Evolutionary conservation across 1,284 basidiomycete species (phyloP).

Genomic region (Moesziomyces globuligerus): DNA sequence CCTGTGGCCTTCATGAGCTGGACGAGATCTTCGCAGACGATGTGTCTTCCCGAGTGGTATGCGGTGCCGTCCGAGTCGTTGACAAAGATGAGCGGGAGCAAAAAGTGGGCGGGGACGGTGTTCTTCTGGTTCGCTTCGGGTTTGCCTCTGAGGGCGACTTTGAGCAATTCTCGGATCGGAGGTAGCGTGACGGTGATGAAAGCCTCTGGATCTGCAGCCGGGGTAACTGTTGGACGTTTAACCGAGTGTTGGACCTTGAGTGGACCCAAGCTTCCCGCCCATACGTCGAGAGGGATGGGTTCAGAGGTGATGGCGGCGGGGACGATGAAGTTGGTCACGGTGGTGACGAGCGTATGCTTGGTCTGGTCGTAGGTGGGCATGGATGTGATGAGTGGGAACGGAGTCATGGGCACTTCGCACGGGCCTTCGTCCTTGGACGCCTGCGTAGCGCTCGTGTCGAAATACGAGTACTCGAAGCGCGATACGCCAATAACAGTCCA

Average conservation of each 20-base stretch:
- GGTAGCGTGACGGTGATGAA: constrained; percentile 52
- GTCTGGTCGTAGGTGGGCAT: constrained; percentile 79
- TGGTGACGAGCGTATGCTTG: constrained; percentile 80
- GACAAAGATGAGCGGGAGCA: constrained; percentile 62
- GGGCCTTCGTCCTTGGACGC: constrained; percentile 77
- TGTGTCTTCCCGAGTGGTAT: constrained; percentile 57
- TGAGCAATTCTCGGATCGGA: constrained; percentile 38
- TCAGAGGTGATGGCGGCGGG: constrained; percentile 69
- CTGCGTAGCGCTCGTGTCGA: constrained; percentile 84
- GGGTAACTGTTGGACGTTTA: constrained; percentile 14
- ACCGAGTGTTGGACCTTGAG: constrained; percentile 47
- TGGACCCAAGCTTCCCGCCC: constrained; percentile 87
- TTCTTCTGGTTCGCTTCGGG: background rate
- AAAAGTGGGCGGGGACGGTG: constrained; percentile 23
- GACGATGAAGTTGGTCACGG: constrained; percentile 70
- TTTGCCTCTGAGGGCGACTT: constrained; percentile 13
- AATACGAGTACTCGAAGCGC: constrained; percentile 93
- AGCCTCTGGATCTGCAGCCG: constrained; percentile 30
- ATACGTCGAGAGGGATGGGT: constrained; percentile 78
- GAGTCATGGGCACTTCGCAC: constrained; percentile 72
- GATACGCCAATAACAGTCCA: constrained; percentile 96
- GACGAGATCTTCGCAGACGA: constrained; percentile 55
- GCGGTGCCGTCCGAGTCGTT: constrained; percentile 59
- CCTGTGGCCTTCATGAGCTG: constrained; percentile 54
- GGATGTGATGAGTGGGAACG: constrained; percentile 85